Base-by-base conservation (phyloP, 352 stramenopile genomes). In the Phytophthora pistaciae region DNA sequence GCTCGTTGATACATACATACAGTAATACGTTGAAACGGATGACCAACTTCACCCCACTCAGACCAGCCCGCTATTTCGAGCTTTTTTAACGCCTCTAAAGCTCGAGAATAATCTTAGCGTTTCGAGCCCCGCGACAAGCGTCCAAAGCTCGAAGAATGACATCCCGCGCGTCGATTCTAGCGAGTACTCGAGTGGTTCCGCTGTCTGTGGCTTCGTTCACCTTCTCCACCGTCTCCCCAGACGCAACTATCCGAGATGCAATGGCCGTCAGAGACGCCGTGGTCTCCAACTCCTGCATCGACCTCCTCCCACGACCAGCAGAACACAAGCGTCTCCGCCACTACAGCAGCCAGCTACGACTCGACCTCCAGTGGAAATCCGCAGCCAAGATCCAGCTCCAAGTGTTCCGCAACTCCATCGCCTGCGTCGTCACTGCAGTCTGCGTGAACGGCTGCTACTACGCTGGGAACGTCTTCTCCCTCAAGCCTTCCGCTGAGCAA, bases 371-470 rank as follows among this genome's bases (percentile, higher is more conserved):
- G 59, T 73, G 69, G 69, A 18, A 13, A 2, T 5, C 25, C 38
- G 69, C 64, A 55, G 69, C 69, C 27, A 72, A 60, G 11, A 23
- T 77, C 18, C 64, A 77, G 25, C n/a, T 72, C 16, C 18, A 73
- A 7, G 44, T 68, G 27, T 38, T 77, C 49, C 69, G 69, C 58
- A 70, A 77, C 25, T 42, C 64, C 10, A 25, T 73, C 7, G 53
- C 27, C 2, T 72, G 69, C 23, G 53, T 73, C 10, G 7, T 66
- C 18, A 56, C 44, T 20, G 64, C 69, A 54, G 46, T 56, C 10
- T 20, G 60, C 1, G 58, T 44, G 23, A 76, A 72, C 20, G 57
- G 63, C 5, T 75, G 68, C 50, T 70, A 64, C 33, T 75, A 72
- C 38, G 42, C 27, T 5, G 64, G 58, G 0, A 77, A 73, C 31